Evolutionary conservation across 2,329 filamentous ascomycete species (phyloP).

Genomic region (Penicillium expansum): DNA sequence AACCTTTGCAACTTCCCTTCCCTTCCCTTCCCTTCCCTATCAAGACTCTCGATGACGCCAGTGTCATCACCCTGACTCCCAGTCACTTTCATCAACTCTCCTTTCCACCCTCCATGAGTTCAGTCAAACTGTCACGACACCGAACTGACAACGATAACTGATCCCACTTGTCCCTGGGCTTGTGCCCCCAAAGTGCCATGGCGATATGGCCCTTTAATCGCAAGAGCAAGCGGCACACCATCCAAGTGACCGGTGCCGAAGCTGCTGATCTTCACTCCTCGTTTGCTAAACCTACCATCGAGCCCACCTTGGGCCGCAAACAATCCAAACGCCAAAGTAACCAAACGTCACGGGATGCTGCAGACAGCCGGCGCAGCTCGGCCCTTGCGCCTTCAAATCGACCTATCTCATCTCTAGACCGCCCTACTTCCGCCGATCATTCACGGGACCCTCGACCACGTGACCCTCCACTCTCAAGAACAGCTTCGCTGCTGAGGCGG

Average conservation of each 20-base stretch:
- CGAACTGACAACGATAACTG: slow-evolving; percentile 19
- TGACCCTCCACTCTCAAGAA: slow-evolving; percentile 44
- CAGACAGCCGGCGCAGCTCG: slow-evolving; percentile 19
- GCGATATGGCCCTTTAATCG: slow-evolving; percentile 81
- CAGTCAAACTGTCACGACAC: slow-evolving; percentile 20
- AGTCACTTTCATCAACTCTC: not conserved
- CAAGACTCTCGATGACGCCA: not conserved
- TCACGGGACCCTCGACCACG: slow-evolving; percentile 10
- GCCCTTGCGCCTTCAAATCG: slow-evolving; percentile 14
- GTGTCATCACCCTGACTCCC: not conserved
- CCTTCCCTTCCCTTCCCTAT: no score
- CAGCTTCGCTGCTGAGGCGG: slow-evolving; percentile 51
- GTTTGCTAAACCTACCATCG: slow-evolving; percentile 32
- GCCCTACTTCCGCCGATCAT: slow-evolving; percentile 23
- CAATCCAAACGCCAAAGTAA: slow-evolving; percentile 37
- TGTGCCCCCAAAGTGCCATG: slow-evolving; percentile 51
- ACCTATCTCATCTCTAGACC: slow-evolving; percentile 20
- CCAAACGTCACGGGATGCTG: slow-evolving; percentile 26
- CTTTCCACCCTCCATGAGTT: slow-evolving; percentile 27
- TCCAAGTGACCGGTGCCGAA: slow-evolving; percentile 55
- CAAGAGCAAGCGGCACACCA: slow-evolving; percentile 65
- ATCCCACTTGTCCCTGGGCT: slow-evolving; percentile 14
- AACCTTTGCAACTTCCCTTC: slow-evolving; percentile 3
- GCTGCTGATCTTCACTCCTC: slow-evolving; percentile 36
- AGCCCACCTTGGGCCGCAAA: slow-evolving; percentile 30